Evolutionary conservation across 306 rosid species (phyloP).

Genomic region (Acacia confusa): DNA sequence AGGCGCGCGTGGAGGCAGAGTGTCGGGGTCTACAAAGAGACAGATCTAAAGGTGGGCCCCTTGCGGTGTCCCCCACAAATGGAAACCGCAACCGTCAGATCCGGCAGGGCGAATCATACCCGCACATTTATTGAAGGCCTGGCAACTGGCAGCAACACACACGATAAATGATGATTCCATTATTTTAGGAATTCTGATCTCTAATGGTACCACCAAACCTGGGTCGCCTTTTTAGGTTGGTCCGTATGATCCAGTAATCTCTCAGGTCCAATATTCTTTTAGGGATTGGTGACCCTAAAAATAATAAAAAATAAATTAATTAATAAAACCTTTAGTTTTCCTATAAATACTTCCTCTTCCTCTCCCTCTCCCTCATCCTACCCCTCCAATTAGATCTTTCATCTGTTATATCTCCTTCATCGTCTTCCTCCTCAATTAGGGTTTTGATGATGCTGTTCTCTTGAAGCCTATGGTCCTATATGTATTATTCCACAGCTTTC

Average conservation of each 20-base stretch:
- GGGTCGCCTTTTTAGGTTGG: background rate
- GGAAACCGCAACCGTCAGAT: conserved; percentile 69
- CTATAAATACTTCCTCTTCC: conserved; percentile 87
- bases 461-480: conserved; percentile 57
- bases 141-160: background rate
- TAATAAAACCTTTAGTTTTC: conserved; percentile 36
- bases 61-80: conserved; percentile 45
- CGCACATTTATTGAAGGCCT: conserved; percentile 43
- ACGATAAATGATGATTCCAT: conserved; percentile 3
- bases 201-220: conserved; percentile 35
- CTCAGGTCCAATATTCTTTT: conserved; percentile 91
- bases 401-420: background rate
- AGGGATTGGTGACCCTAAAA: conserved; percentile 64
- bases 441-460: conserved; percentile 24
- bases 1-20: conserved; percentile 47
- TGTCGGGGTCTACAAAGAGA: conserved; percentile 38
- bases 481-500: conserved; percentile 99
- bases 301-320: background rate
- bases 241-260: background rate
- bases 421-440: conserved; percentile 26
- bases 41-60: conserved; percentile 66
- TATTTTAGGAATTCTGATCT: conserved; percentile 3
- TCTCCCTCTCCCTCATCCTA: conserved; percentile 47
- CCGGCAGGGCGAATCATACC: conserved; percentile 60
- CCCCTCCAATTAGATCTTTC: background rate